Percentiles rank a stretch among this genome's conserved stretches.
Evolutionary conservation across 2,329 filamentous ascomycete species (phyloP).

Genomic region (Lasiodiplodia sp.): DNA sequence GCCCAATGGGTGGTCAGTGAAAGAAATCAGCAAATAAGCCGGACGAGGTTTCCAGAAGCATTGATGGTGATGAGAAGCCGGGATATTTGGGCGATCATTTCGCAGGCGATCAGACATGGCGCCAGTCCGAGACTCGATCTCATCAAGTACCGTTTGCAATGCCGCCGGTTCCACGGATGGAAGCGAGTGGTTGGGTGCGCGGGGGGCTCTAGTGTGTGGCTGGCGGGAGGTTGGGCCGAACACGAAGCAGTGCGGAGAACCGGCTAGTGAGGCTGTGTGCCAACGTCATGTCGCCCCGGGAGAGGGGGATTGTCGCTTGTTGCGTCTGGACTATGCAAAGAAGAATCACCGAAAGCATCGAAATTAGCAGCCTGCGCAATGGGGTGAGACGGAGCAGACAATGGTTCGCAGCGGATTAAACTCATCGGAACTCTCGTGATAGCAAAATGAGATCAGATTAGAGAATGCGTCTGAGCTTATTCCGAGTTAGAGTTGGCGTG

Average conservation of each 20-base stretch:
- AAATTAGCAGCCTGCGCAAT: not conserved
- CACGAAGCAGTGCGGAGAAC: constrained; percentile 14
- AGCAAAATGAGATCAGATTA: not conserved
- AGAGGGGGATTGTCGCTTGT: not conserved
- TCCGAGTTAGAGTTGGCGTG: not conserved
- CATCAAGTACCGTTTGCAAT: not conserved
- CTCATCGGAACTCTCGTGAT: not conserved
- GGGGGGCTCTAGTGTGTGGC: not conserved
- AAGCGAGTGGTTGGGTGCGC: not conserved
- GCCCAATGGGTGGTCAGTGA: not conserved
- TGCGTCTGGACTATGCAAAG: not conserved
- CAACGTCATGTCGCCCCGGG: not conserved
- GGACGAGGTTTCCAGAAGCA: not conserved
- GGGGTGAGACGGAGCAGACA: not conserved
- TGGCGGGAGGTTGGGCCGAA: constrained; percentile 18
- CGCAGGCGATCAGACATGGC: constrained; percentile 9
- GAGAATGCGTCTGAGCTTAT: not conserved
- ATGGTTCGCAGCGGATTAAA: not conserved
- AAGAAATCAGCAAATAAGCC: constrained; percentile 9
- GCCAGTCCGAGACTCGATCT: not conserved
- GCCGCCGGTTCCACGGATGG: not conserved
- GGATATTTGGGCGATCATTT: constrained; percentile 7
- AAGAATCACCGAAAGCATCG: not conserved
- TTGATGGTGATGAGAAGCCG: not conserved
- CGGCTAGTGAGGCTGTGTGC: not conserved